These are phyloP conservation scores for Gleditsia sinensis DNA, from an alignment of 306 rosid genomes.

Conservation along the genomic window DNA sequence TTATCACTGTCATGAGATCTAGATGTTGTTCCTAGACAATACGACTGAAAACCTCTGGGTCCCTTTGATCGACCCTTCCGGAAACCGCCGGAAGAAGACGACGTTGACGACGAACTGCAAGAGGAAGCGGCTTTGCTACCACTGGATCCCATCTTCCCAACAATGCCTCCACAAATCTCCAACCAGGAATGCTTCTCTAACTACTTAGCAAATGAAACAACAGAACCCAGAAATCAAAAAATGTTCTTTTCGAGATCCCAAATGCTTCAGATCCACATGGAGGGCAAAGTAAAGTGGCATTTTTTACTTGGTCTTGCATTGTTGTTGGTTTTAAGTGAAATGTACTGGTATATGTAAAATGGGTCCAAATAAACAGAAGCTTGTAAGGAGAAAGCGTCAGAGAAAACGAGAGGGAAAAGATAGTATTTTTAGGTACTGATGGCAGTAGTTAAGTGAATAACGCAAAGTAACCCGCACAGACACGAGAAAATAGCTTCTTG, in stretches of 20 bases:
- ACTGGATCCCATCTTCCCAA: conserved; percentile 66
- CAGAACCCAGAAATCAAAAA: conserved; percentile 39
- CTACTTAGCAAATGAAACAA: background rate
- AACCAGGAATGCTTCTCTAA: background rate
- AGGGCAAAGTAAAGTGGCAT: conserved; percentile 13
- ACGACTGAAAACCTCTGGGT: conserved; percentile 52
- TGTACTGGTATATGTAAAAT: conserved; percentile 15
- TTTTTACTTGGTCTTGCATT: background rate
- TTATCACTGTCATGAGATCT: conserved; percentile 60
- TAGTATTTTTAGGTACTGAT: conserved; percentile 32
- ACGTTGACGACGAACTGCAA: conserved; percentile 28
- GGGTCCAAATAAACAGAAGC: conserved; percentile 23
- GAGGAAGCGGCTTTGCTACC: conserved; percentile 64
- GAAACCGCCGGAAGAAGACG: conserved; percentile 41
- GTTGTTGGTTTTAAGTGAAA: conserved; percentile 2
- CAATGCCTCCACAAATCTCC: background rate
- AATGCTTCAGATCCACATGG: conserved; percentile 36
- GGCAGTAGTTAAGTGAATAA: conserved; percentile 39
- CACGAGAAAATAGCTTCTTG: conserved; percentile 15
- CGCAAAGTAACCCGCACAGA: conserved; percentile 39
- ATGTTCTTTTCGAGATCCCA: conserved; percentile 17
- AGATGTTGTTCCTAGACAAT: conserved; percentile 69
- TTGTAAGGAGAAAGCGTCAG: background rate
- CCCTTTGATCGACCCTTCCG: conserved; percentile 49
- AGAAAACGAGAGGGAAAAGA: conserved; percentile 26